A percentile compares a stretch with the other conserved stretches of the same genome.
phyloP scores from a whole-genome alignment of 257 asterid species.

The Solanum ossicruentum region DNA sequence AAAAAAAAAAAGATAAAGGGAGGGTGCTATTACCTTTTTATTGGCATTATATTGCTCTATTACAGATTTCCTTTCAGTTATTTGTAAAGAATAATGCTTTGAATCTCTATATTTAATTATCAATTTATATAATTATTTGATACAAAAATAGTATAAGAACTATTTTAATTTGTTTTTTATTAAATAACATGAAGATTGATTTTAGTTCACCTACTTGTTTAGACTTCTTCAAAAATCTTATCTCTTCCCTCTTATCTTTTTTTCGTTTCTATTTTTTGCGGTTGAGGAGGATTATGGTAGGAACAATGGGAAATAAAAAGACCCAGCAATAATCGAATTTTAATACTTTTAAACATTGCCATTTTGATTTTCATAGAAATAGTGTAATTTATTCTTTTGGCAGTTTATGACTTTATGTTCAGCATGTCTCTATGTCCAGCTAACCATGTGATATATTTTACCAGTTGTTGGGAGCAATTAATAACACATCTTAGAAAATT shows the following conservation, averaged over 20 bases:
- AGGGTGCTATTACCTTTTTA: neutral
- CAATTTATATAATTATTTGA: too few species aligned
- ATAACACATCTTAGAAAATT: neutral
- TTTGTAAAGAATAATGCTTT: neutral
- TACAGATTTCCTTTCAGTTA: neutral
- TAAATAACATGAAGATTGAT: neutral
- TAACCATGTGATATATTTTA: neutral
- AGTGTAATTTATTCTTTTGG: neutral
- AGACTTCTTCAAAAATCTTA: neutral
- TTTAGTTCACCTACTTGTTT: neutral
- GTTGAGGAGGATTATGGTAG: neutral
- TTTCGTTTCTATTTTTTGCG: neutral
- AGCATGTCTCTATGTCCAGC: neutral
- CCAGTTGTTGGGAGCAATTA: neutral
- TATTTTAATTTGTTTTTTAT: too few species aligned
- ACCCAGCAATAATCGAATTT: neutral
- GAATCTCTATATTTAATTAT: too few species aligned
- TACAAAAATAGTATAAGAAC: too few species aligned
- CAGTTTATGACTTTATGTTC: neutral
- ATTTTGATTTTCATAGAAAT: neutral
- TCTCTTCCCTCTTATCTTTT: neutral
- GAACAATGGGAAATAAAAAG: neutral
- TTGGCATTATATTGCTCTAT: neutral
- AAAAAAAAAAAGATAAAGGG: too few species aligned
- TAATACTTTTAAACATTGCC: neutral